A percentile compares a stretch with the other conserved stretches of the same genome.
Evolutionary conservation across 345 rosid species (phyloP).

Genomic region (Citrus maxima): DNA sequence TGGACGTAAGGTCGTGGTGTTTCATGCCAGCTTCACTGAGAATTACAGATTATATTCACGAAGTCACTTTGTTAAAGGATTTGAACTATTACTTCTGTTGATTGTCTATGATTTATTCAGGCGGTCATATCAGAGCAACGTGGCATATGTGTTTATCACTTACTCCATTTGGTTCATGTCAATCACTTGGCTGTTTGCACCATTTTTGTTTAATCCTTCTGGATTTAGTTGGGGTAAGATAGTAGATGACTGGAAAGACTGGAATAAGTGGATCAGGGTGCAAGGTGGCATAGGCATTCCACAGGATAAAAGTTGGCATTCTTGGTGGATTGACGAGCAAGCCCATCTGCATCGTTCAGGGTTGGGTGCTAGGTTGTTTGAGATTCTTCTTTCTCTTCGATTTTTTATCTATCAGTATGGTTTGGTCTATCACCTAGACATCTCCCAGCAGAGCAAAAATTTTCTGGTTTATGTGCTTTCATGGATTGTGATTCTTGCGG

Average conservation of each 20-base stretch:
- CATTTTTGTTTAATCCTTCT: conserved; percentile 90
- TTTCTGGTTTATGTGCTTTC: conserved; percentile 86
- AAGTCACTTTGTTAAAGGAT: conserved; percentile 94
- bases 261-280: conserved; percentile 96
- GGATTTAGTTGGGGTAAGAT: conserved; percentile 89
- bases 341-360: conserved; percentile 76
- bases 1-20: conserved; percentile 93
- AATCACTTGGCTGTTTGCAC: conserved; percentile 89
- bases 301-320: conserved; percentile 95
- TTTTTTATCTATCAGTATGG: conserved; percentile 96
- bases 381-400: conserved; percentile 74
- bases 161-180: conserved; percentile 97
- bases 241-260: conserved; percentile 94
- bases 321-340: conserved; percentile 98
- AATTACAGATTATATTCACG: conserved; percentile 88
- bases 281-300: conserved; percentile 97
- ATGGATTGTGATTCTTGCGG: conserved; percentile 83
- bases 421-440: conserved; percentile 96
- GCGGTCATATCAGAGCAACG: conserved; percentile 76
- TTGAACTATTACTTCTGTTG: conserved; percentile 73
- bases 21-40: conserved; percentile 88
- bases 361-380: conserved; percentile 64
- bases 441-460: conserved; percentile 75
- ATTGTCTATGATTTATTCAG: conserved; percentile 81
- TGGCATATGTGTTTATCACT: conserved; percentile 80